Percentiles rank a stretch among this genome's conserved stretches.
Evolutionary conservation across 1,284 basidiomycete species (phyloP).

Genomic region (Leucoagaricus sp.): DNA sequence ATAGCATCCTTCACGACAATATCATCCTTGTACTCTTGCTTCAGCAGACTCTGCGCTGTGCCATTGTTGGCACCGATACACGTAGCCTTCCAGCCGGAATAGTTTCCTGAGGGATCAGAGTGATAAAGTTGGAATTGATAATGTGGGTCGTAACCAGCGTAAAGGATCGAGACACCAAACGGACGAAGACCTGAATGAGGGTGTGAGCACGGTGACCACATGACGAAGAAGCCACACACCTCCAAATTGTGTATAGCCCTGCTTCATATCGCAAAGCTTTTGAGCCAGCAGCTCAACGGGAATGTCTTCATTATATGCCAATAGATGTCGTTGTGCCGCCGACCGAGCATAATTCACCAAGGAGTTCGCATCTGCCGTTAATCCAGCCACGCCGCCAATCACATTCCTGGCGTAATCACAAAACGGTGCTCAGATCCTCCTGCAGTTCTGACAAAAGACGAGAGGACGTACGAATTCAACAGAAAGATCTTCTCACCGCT

Average conservation of each 20-base stretch:
- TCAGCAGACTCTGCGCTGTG: conserved; percentile 90
- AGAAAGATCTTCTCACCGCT: conserved; percentile 98
- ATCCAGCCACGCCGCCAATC: conserved; percentile 92
- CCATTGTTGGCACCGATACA: conserved; percentile 98
- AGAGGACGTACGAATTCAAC: conserved; percentile 74
- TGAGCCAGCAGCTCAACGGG: conserved; percentile 97
- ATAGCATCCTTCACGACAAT: conserved; percentile 91
- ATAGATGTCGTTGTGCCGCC: conserved; percentile 87
- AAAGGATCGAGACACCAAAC: conserved; percentile 96
- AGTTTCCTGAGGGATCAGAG: conserved; percentile 98
- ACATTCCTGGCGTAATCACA: conserved; percentile 70
- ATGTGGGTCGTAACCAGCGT: conserved; percentile 95
- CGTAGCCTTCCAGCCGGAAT: conserved; percentile 98
- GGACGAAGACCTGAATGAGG: conserved; percentile 80
- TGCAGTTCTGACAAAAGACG: neutral
- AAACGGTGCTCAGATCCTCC: neutral
- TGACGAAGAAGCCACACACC: conserved; percentile 48
- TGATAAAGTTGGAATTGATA: conserved; percentile 98
- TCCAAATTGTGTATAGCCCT: conserved; percentile 98
- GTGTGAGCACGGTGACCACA: neutral
- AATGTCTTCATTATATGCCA: conserved; percentile 95
- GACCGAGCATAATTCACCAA: conserved; percentile 94
- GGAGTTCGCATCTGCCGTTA: conserved; percentile 97
- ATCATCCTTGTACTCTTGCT: conserved; percentile 99
- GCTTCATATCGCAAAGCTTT: conserved; percentile 95